Base-by-base conservation (phyloP, 768 basidiomycete genomes). In the Collybia sordida region DNA sequence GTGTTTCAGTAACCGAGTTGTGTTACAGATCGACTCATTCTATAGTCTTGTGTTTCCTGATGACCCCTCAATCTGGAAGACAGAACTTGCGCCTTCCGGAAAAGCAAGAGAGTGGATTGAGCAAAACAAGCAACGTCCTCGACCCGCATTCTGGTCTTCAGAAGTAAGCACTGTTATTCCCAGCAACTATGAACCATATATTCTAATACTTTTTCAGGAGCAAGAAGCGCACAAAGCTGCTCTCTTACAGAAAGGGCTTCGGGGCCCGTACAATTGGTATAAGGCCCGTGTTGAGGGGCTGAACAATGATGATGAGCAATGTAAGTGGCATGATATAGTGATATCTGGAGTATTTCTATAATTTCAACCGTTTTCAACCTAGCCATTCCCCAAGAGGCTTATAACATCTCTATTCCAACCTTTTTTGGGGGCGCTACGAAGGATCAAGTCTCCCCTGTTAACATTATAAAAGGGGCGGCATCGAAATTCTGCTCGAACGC, bases 21-120 rank as follows among this genome's bases (percentile, higher is more conserved):
- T n/a, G n/a, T n/a, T 18, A 7, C 47, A 76, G 70, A 57, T 69
- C 27, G 75, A 77, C 25, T 72, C 70, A 0, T 77, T 75, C 60
- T 64, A 63, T 24, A 66, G 57, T 31, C 18, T 70, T 5, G 0
- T 72, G 1, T 66, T 68, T 43, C 56, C 72, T 0, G 58, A 60
- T 4, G 66, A 65, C 28, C 56, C 64, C 1, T 55, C 52, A 27
- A 14, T 65, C 11, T 69, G 67, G 67, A 46, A 24, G 9, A 57
- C 54, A 6, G 21, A 69, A 39, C 15, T 74, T 12, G 50, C 53
- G 1, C 63, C 64, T 0, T n/a, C 44, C 2, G 73, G 70, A 4
- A 63, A 59, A 8, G 19, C 61, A 6, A 60, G 64, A 39, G 62
- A 54, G 22, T 70, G 68, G 64, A 23, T 72, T 3, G 52, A 63